Conservation (phyloP, 306 rosid species). For the Albizia julibrissin region DNA sequence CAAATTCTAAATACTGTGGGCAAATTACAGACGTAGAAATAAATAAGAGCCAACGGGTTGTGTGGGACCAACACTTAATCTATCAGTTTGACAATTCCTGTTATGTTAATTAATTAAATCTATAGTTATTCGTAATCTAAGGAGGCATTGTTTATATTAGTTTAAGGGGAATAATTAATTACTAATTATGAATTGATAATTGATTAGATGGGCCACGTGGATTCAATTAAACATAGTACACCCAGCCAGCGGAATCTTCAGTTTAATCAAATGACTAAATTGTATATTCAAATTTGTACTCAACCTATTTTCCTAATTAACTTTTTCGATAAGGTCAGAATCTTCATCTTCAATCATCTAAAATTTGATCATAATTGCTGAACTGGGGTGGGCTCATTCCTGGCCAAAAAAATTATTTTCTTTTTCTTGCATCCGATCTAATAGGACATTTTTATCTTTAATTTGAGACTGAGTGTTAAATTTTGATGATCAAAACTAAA, state of each 20-base stretch:
- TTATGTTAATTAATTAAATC: background rate
- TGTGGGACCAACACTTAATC: background rate
- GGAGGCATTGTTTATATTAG: background rate
- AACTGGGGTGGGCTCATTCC: background rate
- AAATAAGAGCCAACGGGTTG: background rate
- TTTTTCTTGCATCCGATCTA: too few relatives aligned
- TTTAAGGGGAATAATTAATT: background rate
- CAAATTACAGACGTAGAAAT: background rate
- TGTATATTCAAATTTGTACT: background rate
- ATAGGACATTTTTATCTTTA: too few relatives aligned
- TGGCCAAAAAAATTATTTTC: too few relatives aligned
- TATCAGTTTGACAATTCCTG: background rate
- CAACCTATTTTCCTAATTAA: background rate
- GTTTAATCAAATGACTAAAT: background rate
- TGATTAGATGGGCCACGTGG: background rate
- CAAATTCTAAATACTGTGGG: background rate
- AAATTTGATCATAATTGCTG: background rate
- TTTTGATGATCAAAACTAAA: too few relatives aligned
- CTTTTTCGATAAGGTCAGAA: conserved; percentile 1
- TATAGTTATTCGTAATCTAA: background rate
- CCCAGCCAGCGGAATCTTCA: background rate
- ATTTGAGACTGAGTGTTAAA: too few relatives aligned
- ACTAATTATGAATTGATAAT: background rate
- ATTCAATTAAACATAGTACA: background rate
- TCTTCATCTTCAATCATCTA: conserved; percentile 18